Evolutionary conservation across 2,329 filamentous ascomycete genomes (phyloP), one percentile per base, ranked within the genome.

Genomic region (Claviceps arundinis): DNA sequence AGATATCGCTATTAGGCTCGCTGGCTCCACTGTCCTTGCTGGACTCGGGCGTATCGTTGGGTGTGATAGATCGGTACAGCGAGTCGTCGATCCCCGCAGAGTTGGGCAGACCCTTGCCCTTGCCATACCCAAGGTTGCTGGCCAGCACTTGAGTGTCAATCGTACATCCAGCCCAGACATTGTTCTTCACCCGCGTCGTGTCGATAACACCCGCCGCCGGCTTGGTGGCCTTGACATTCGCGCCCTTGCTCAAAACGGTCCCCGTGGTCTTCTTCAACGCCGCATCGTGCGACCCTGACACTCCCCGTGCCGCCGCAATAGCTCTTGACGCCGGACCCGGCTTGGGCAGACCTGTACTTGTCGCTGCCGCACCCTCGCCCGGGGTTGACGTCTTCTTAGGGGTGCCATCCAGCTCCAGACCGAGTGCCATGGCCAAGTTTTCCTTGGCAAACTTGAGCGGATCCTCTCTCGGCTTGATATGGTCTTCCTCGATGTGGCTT

Each of bases 1-100:
- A 74, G 17, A 82, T 75, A 57, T 84, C 80, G 59, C 78, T 82
- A 55, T 75, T 82, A 9, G 78, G 76, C 58, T 83, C 80, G 42
- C 80, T 81, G 8, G 69, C 64, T 4, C 76, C 74, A 57, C 74
- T 75, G 52, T 83, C 79, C 62, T 82, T 81, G 63, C 72, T 78
- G 2, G 80, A 83, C 57, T 82, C 80, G 0, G 80, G 81, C 7
- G 81, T 84, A 60, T 83, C 78, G 54, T 81, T 80, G 0, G 80
- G 79, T 24, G 80, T 80, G 52, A 76, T 66, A 1, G 75, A 73
- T 19, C 74, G 73, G 58, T 79, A 81, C 8, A 76, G 66, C 51
- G 65, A 70, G 61, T 76, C 72, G 55, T 82, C 76, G 13, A 71
- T 70, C 51, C 3, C 24, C 24, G 80, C 73, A 2, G 75, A 69